Evolutionary conservation across 768 basidiomycete genomes (phyloP), one percentile per base, ranked within the genome.

Genomic region (Lactifluus echinatus): DNA sequence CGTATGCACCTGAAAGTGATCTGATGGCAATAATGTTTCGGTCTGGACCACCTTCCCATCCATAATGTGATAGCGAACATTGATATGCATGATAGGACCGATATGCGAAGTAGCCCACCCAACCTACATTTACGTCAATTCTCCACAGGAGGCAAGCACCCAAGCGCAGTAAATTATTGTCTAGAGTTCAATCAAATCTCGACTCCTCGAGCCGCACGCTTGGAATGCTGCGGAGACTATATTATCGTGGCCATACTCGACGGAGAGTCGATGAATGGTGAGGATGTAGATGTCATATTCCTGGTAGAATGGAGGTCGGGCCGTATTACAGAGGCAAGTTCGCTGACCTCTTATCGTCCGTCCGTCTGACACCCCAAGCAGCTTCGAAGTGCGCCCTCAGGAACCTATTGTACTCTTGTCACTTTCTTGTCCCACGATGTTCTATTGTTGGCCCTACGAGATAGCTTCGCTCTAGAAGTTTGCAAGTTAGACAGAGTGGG

Each of bases 201-300:
- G 24, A 34, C 29, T 19, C 7, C 44, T 19, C 51, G 26, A 28
- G 57, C 23, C 8, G 23, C 51, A 19, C 29, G 39, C 31, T 11
- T 53, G 39, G 57, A 58, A 1, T 58, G 57, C 28, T 58, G 52
- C 36, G 57, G 57, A 8, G 57, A 58, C n/a, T 48, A 33, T 37
- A 58, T 58, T 14, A 24, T 58, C 15, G 51, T n/a, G 15, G 47
- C 53, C 29, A 28, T 58, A 7, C 46, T 53, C 19, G 31, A 29
- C 15, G 51, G 51, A 14, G 36, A 42, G 37, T 3, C 11, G 0
- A 34, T 43, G 7, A 31, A 39, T 8, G 51, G 26, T 15, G 11
- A 3, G n/a, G 39, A 8, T 6, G 19, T 21, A 11, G 57, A 53
- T 43, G 53, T 40, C 19, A 11, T 58, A 26, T 53, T 48, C 39